A percentile compares a stretch with the other conserved stretches of the same genome.
phyloP scores from a whole-genome alignment of 2,329 filamentous ascomycete genomes.

The Botrytis fabae region DNA sequence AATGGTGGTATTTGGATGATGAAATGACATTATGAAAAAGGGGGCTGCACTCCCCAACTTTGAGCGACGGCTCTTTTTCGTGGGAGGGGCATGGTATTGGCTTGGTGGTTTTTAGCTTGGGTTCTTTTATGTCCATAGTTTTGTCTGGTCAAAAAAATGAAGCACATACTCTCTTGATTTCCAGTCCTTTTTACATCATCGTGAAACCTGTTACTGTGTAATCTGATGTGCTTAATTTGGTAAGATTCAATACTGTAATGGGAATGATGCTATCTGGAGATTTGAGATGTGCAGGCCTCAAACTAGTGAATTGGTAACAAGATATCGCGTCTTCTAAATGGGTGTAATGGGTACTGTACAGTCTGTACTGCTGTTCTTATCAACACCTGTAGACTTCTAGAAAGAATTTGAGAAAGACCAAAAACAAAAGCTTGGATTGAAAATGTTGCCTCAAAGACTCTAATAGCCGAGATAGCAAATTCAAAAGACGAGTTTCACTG shows the following conservation, averaged over 20 bases:
- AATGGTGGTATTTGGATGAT: slow-evolving; percentile 3
- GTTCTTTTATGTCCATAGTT: slow-evolving; percentile 23
- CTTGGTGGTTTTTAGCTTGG: slow-evolving; percentile 3
- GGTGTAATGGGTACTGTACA: neutral
- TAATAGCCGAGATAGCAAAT: neutral
- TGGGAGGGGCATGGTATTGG: slow-evolving; percentile 13
- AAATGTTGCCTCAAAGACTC: no score
- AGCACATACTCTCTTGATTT: neutral
- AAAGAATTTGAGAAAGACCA: neutral
- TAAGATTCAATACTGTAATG: neutral
- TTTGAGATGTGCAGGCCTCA: neutral
- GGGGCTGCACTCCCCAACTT: slow-evolving; percentile 16
- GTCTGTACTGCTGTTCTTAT: neutral
- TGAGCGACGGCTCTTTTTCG: slow-evolving; percentile 23
- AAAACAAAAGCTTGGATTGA: neutral
- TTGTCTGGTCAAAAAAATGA: neutral
- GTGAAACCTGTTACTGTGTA: neutral
- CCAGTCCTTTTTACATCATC: neutral
- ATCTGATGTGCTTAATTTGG: neutral
- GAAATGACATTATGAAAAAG: slow-evolving; percentile 11
- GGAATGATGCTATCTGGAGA: neutral
- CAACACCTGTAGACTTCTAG: neutral
- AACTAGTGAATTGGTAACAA: neutral
- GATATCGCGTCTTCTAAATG: neutral
- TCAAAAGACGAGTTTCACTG: neutral